A percentile compares a stretch with the other conserved stretches of the same genome.
These are phyloP conservation scores for Claviceps cyperi DNA, from an alignment of 2,329 filamentous ascomycete genomes.

Conservation along the genomic window DNA sequence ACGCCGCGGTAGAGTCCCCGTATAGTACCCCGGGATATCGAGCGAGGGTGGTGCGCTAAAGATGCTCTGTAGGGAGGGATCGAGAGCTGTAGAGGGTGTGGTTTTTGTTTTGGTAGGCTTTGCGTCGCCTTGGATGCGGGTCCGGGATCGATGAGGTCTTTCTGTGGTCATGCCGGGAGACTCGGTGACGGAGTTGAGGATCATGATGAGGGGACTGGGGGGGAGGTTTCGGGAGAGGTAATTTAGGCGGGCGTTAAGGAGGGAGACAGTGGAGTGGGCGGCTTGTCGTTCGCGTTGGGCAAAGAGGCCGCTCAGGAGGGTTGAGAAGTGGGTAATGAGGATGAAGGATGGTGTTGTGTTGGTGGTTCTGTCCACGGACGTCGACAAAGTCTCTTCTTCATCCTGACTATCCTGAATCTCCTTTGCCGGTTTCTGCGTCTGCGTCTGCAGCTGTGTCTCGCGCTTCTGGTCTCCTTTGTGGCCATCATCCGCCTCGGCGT, in stretches of 20 bases:
- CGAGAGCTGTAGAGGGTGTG: conserved; percentile 10
- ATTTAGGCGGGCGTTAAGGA: conserved; percentile 32
- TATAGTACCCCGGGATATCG: conserved; percentile 8
- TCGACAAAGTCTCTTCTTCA: not conserved
- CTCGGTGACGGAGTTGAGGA: conserved; percentile 31
- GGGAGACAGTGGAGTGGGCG: conserved; percentile 33
- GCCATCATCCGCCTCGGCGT: conserved; percentile 11
- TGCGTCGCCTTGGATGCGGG: not conserved
- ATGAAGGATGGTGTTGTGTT: conserved; percentile 21
- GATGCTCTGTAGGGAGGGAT: conserved; percentile 34
- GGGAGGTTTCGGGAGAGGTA: conserved; percentile 26
- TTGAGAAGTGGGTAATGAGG: conserved; percentile 39
- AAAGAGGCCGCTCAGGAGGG: conserved; percentile 38
- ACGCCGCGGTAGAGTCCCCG: conserved; percentile 13
- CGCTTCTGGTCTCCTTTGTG: no score
- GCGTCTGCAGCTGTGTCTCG: not conserved
- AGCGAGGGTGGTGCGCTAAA: conserved; percentile 24
- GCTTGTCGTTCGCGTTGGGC: conserved; percentile 28
- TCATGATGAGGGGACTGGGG: conserved; percentile 33
- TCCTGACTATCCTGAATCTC: not conserved
- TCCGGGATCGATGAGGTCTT: not conserved
- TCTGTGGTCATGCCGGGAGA: not conserved
- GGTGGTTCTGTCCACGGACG: not conserved
- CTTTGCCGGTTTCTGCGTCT: not conserved
- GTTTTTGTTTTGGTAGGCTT: no score